Evolutionary conservation across 1,139 yeast species (phyloP).

Genomic region (Candida sojae): DNA sequence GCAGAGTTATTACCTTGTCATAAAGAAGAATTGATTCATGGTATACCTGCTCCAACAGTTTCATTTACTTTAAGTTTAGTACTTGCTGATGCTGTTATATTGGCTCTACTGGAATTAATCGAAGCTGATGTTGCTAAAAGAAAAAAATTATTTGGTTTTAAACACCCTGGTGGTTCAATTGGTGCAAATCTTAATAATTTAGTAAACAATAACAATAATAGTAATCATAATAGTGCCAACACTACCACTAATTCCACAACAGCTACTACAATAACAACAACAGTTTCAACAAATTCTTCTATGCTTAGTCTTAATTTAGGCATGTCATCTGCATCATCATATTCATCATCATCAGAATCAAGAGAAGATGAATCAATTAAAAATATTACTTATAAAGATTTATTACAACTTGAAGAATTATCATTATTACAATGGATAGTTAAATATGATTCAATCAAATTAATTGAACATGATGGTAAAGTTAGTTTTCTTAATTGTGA

Average conservation of each 20-base stretch:
- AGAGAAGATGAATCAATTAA: not conserved
- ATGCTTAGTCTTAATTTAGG: conserved; percentile 3
- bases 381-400: conserved; percentile 2
- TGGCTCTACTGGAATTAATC: conserved; percentile 70
- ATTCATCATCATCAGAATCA: not conserved
- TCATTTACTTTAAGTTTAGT: conserved; percentile 77
- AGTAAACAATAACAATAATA: not conserved
- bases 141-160: conserved; percentile 57
- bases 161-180: conserved; percentile 92
- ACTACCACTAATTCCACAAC: no score
- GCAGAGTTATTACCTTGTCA: conserved; percentile 63
- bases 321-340: not conserved
- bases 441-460: conserved; percentile 17
- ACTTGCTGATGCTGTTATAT: conserved; percentile 75
- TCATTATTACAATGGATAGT: conserved; percentile 32
- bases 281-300: not conserved
- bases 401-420: conserved; percentile 8
- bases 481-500: conserved; percentile 1
- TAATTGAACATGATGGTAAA: conserved; percentile 4
- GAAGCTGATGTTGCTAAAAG: conserved; percentile 58
- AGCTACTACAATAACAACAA: not conserved
- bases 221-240: no score
- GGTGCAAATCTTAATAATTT: conserved; percentile 47
- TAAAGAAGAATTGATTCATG: conserved; percentile 69
- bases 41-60: conserved; percentile 86